Evolutionary conservation across 768 basidiomycete genomes (phyloP), one percentile per base, ranked within the genome.

Genomic region (Peribolospora baueri): DNA sequence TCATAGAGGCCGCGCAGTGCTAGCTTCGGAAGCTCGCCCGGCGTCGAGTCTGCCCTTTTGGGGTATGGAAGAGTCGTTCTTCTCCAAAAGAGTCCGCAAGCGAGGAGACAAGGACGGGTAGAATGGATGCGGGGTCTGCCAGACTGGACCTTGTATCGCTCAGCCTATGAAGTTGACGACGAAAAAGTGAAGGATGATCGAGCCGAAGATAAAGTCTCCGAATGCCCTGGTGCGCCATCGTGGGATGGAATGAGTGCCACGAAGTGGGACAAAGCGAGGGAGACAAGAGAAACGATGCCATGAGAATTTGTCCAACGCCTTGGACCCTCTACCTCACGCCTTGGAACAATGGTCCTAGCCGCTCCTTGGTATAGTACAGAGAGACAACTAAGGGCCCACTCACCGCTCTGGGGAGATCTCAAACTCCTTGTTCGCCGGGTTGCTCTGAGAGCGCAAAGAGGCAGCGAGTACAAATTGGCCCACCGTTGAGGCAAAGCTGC

Each of bases 131-230:
- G 25, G 25, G 25, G 25, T 25, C 25, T 25, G 25, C 25, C 25
- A 25, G 25, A 25, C 25, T 25, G 25, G 25, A 25, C 25, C 25
- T 25, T 25, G 25, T 25, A 8, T 40, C 5, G 1, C 43, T 69
- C 68, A 97, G 67, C 91, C 93, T 10, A 98, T 75, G 75, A 93
- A 97, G 70, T 95, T 95, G 75, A 80, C 95, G 57, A 93, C 90
- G 67, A 97, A 98, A 73, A 95, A 88, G 68, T 98, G 93, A 42
- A 98, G 73, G 45, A 97, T 79, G 59, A 97, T 80, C 3, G 86
- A 90, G n/a, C 88, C 88, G 48, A 90, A 67, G 38, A 82, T 83
- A 64, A 95, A 98, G 65, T 98, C 93, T 48, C 84, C 90, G 64
- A 98, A 98, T 14, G 93, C 93, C 64, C 93, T 98, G 25, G 62